Base-by-base conservation (phyloP, 306 rosid genomes). In the Oxytropis ochrocephala region DNA sequence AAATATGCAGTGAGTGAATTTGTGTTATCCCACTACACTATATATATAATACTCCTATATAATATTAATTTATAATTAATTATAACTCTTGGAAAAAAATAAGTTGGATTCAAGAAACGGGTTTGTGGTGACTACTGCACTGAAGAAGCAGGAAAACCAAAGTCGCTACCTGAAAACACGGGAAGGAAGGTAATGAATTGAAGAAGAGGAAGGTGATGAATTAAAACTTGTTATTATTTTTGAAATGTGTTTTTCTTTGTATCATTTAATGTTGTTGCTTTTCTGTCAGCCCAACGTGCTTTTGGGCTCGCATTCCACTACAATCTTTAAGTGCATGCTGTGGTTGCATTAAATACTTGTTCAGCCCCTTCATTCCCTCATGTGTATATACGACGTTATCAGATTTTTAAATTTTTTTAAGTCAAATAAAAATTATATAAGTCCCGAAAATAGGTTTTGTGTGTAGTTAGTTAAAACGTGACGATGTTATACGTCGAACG, bases 141-240 rank as follows among this genome's bases (percentile, higher is more conserved):
- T n/a, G n/a, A n/a, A n/a, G n/a, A n/a, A n/a, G 27, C 21, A 41
- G 77, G 36, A 59, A 47, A 36, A 42, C 36, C 75, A 59, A 63
- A 74, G 73, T 67, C 27, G 0, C 47, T 12, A 14, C 36, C 77
- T 62, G 59, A 68, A 72, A 62, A 59, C 60, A 52, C 10, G 76
- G 29, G 49, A 46, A n/a, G n/a, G n/a, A n/a, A 81, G 76, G 55
- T 32, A 17, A 69, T 33, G 9, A 24, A 2, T 52, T 29, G 47
- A 55, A 43, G 44, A 80, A 33, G 27, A 75, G 30, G 74, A 61
- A 36, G 43, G 55, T 33, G 21, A 65, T 9, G 59, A 32, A 65
- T 41, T 41, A 41, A 58, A 42, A 66, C 29, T 6, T 4, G 9
- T 14, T 41, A 29, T 6, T 5, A 6, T 8, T 38, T 38, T 21